phyloP scores from a whole-genome alignment of 2,329 filamentous ascomycete genomes.

The Chrysoporthe puriensis region DNA sequence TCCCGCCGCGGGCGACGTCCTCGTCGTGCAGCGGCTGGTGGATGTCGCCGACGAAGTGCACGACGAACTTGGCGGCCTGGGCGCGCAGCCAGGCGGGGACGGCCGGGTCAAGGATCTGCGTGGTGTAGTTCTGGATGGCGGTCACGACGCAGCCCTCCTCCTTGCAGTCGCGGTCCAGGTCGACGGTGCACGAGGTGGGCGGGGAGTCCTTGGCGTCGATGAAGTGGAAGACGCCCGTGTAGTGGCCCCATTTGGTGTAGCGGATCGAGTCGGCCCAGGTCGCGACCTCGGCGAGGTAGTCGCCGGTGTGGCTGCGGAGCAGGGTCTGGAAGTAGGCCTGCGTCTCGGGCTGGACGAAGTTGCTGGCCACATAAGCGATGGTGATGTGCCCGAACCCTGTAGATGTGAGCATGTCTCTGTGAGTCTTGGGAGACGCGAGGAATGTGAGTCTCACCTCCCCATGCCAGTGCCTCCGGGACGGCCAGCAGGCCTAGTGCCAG shows the following conservation, averaged over 20 bases:
- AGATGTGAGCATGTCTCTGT: slow-evolving; percentile 2
- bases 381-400: slow-evolving; percentile 68
- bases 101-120: slow-evolving; percentile 51
- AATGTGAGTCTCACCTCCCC: slow-evolving; percentile 44
- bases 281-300: slow-evolving; percentile 66
- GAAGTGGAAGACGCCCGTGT: slow-evolving; percentile 67
- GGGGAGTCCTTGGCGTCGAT: slow-evolving; percentile 70
- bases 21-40: slow-evolving; percentile 72
- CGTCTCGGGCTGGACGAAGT: slow-evolving; percentile 61
- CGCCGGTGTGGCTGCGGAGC: slow-evolving; percentile 55
- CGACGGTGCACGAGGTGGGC: slow-evolving; percentile 59
- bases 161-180: slow-evolving; percentile 65
- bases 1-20: slow-evolving; percentile 67
- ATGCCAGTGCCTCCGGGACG: slow-evolving; percentile 42
- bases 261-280: slow-evolving; percentile 70
- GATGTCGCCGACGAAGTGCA: slow-evolving; percentile 72
- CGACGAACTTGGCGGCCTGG: slow-evolving; percentile 67
- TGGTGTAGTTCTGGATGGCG: slow-evolving; percentile 64
- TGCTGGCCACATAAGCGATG: slow-evolving; percentile 64
- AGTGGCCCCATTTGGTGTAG: slow-evolving; percentile 66
- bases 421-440: background rate
- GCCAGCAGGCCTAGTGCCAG: slow-evolving; percentile 37
- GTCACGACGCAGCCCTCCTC: slow-evolving; percentile 64
- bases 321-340: slow-evolving; percentile 60
- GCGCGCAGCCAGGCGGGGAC: slow-evolving; percentile 51